These are phyloP conservation scores for Coemansia sp. DNA, from an alignment of 371 early-diverging fungal genomes.

Conservation along the genomic window DNA sequence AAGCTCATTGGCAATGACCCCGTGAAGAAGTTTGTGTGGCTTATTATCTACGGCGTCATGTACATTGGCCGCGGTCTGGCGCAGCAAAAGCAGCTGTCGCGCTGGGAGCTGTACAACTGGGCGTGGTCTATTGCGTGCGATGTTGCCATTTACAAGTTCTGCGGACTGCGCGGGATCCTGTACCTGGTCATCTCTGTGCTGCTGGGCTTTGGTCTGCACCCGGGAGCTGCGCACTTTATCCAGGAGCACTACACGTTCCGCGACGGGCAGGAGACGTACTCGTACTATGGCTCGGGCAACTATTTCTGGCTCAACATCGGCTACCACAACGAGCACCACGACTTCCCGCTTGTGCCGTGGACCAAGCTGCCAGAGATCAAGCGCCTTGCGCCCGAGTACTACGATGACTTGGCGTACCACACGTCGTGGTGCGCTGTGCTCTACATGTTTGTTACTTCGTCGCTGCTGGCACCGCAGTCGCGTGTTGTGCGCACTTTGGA, in stretches of 20 bases:
- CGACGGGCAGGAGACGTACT: slow-evolving; percentile 96
- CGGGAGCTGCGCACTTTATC: slow-evolving; percentile 96
- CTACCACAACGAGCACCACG: slow-evolving; percentile 98
- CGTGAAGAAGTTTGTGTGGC: slow-evolving; percentile 74
- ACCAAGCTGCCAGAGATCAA: slow-evolving; percentile 81
- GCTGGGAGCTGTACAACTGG: slow-evolving; percentile 83
- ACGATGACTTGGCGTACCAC: slow-evolving; percentile 81
- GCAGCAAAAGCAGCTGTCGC: slow-evolving; percentile 67
- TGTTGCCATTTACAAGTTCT: slow-evolving; percentile 56
- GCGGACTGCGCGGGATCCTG: slow-evolving; percentile 68
- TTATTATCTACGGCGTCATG: slow-evolving; percentile 86
- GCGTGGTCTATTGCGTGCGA: slow-evolving; percentile 67
- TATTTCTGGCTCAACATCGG: slow-evolving; percentile 82
- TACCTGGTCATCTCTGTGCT: slow-evolving; percentile 81
- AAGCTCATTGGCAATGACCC: slow-evolving; percentile 75
- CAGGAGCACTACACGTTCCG: slow-evolving; percentile 97
- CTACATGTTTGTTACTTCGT: slow-evolving; percentile 75
- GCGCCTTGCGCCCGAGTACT: slow-evolving; percentile 87
- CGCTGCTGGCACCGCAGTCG: slow-evolving; percentile 77
- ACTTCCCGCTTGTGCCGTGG: slow-evolving; percentile 90
- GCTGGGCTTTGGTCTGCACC: slow-evolving; percentile 92
- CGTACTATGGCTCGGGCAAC: slow-evolving; percentile 94
- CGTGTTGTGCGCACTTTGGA: slow-evolving; percentile 74
- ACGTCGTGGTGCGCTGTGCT: slow-evolving; percentile 88
- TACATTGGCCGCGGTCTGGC: slow-evolving; percentile 87